Percentiles rank a stretch among this genome's conserved stretches.
These are phyloP conservation scores for Penicillium diatomitis DNA, from an alignment of 495 filamentous ascomycete genomes.

Conservation along the genomic window DNA sequence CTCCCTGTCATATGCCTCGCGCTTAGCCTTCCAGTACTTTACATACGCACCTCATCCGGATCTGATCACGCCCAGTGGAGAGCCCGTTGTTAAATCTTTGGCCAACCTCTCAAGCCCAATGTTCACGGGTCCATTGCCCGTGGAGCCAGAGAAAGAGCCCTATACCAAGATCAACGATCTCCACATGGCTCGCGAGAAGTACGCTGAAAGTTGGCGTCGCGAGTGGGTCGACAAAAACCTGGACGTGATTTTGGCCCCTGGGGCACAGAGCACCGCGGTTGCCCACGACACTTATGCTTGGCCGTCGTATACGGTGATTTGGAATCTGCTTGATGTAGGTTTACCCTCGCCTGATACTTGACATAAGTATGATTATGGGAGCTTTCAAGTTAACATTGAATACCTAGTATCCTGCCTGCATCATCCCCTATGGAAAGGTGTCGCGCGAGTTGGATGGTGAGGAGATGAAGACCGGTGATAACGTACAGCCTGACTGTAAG, in stretches of 20 bases:
- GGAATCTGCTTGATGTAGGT: slow-evolving; percentile 46
- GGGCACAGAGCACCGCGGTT: slow-evolving; percentile 38
- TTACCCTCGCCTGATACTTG: background rate
- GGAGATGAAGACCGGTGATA: slow-evolving; percentile 12
- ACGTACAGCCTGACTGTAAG: slow-evolving; percentile 30
- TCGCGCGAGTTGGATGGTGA: slow-evolving; percentile 28
- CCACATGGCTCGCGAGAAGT: slow-evolving; percentile 6
- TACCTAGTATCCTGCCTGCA: slow-evolving; percentile 24
- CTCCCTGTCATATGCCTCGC: slow-evolving; percentile 10
- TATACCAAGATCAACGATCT: slow-evolving; percentile 13
- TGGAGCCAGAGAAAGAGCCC: slow-evolving; percentile 13
- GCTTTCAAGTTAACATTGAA: background rate
- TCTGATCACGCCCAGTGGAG: slow-evolving; percentile 18
- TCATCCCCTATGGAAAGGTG: slow-evolving; percentile 25
- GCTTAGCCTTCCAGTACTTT: slow-evolving; percentile 22
- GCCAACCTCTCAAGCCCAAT: slow-evolving; percentile 11
- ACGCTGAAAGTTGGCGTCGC: slow-evolving; percentile 14
- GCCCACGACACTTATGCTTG: slow-evolving; percentile 39
- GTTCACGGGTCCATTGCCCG: slow-evolving; percentile 17
- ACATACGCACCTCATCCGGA: slow-evolving; percentile 18
- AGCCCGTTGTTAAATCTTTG: slow-evolving; percentile 16
- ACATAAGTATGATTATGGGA: too few relatives aligned
- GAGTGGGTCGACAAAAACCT: slow-evolving; percentile 23
- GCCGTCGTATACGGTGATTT: slow-evolving; percentile 38
- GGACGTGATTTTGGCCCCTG: slow-evolving; percentile 39